Conservation (phyloP, 2,329 filamentous ascomycete species). For the Chrysoporthe puriensis region DNA sequence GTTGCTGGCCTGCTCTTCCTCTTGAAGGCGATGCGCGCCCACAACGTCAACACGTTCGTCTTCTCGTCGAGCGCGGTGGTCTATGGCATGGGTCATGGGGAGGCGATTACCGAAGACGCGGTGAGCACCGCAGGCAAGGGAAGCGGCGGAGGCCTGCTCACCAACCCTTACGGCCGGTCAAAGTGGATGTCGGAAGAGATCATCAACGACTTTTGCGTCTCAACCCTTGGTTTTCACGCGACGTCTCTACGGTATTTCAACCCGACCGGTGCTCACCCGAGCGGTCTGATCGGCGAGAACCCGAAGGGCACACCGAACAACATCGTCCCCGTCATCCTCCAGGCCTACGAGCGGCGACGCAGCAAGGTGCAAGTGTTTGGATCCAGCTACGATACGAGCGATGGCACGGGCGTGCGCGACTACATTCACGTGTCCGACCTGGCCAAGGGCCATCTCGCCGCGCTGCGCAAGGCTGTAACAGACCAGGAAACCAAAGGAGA, state of each 20-base stretch:
- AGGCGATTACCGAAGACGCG: conserved; percentile 22
- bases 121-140: conserved; percentile 24
- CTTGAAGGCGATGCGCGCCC: conserved; percentile 19
- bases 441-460: conserved; percentile 26
- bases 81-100: conserved; percentile 22
- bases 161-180: conserved; percentile 26
- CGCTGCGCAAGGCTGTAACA: conserved; percentile 22
- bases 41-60: conserved; percentile 23
- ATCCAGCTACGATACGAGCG: conserved; percentile 24
- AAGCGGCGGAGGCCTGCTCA: conserved; percentile 22
- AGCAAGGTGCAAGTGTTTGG: conserved; percentile 27
- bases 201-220: conserved; percentile 26
- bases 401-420: conserved; percentile 25
- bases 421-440: conserved; percentile 26
- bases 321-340: conserved; percentile 27
- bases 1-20: conserved; percentile 19
- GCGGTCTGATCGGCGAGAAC: conserved; percentile 25
- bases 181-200: conserved; percentile 29
- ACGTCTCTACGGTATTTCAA: conserved; percentile 26
- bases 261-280: conserved; percentile 24
- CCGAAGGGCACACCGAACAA: conserved; percentile 27
- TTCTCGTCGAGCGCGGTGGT: conserved; percentile 26
- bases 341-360: conserved; percentile 23
- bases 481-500: conserved; percentile 2
- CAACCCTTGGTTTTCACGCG: conserved; percentile 19